phyloP scores from a whole-genome alignment of 2,329 filamentous ascomycete species.

The Verticillium tricorpus region DNA sequence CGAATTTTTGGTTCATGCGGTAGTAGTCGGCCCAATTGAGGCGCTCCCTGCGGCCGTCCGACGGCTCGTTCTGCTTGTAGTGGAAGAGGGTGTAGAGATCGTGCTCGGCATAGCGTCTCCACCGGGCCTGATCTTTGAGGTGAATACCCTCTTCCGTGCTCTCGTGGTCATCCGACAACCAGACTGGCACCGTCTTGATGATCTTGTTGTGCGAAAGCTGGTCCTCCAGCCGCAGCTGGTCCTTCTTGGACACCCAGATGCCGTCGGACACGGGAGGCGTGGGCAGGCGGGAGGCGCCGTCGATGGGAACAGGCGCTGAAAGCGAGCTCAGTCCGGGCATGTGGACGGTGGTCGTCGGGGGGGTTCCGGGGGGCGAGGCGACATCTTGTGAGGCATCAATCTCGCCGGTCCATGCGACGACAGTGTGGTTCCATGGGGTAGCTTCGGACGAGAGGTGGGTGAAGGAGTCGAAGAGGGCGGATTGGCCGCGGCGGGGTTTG shows the following conservation, averaged over 20 bases:
- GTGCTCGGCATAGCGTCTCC: conserved; percentile 87
- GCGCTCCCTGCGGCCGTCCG: conserved; percentile 75
- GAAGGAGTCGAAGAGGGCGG: conserved; percentile 88
- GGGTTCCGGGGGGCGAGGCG: conserved; percentile 41
- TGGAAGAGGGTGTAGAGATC: conserved; percentile 92
- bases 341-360: conserved; percentile 44
- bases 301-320: conserved; percentile 74
- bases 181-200: conserved; percentile 80
- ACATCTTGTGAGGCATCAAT: conserved; percentile 51
- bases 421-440: conserved; percentile 83
- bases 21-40: conserved; percentile 90
- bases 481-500: conserved; percentile 75
- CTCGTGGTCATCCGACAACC: conserved; percentile 76
- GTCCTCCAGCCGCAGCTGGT: conserved; percentile 69
- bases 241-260: conserved; percentile 63
- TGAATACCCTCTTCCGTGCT: conserved; percentile 61
- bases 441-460: conserved; percentile 79
- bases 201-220: conserved; percentile 69
- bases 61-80: conserved; percentile 91
- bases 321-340: conserved; percentile 63
- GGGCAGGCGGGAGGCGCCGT: conserved; percentile 50
- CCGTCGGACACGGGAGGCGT: conserved; percentile 62
- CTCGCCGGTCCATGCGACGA: conserved; percentile 95
- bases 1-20: conserved; percentile 87
- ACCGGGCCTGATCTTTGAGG: conserved; percentile 77